phyloP scores from a whole-genome alignment of 2,329 filamentous ascomycete species.

The Colletotrichum orbiculare region DNA sequence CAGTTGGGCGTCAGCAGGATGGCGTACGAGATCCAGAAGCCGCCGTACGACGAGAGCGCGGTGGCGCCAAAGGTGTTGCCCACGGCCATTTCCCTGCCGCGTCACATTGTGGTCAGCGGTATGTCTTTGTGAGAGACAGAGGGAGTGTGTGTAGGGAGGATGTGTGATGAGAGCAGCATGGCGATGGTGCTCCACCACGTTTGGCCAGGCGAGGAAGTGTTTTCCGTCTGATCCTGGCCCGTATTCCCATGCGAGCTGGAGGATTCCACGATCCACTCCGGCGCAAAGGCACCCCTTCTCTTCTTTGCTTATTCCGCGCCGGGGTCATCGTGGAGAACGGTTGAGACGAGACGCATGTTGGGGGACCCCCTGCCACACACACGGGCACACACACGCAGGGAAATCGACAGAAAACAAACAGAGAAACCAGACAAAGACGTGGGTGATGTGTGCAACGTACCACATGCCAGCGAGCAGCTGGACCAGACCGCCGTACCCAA shows the following conservation, averaged over 20 bases:
- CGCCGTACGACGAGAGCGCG: constrained; percentile 82
- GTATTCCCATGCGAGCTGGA: not conserved
- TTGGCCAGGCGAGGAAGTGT: too few relatives aligned
- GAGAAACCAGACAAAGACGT: not conserved
- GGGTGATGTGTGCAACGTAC: constrained; percentile 59
- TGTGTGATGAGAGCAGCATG: too few relatives aligned
- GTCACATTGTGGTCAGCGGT: constrained; percentile 25
- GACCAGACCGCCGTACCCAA: constrained; percentile 81
- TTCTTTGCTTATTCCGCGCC: constrained; percentile 8
- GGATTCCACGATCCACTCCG: constrained; percentile 16
- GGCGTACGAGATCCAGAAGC: constrained; percentile 84
- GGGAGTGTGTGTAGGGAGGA: not conserved
- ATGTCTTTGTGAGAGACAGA: constrained; percentile 1
- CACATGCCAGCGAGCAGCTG: constrained; percentile 89
- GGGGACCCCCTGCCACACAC: constrained; percentile 12
- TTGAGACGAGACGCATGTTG: constrained; percentile 30
- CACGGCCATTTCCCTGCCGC: constrained; percentile 81
- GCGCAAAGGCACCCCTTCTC: constrained; percentile 7
- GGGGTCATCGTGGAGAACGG: constrained; percentile 31
- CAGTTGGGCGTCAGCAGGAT: constrained; percentile 78
- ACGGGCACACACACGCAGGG: too few relatives aligned
- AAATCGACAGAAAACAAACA: not conserved
- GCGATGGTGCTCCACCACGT: too few relatives aligned
- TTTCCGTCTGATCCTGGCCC: constrained; percentile 1
- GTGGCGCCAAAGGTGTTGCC: constrained; percentile 90